Percentiles rank a stretch among this genome's conserved stretches.
These are phyloP conservation scores for Diversispora eburnea DNA, from an alignment of 192 early-diverging fungal genomes.

Conservation along the genomic window DNA sequence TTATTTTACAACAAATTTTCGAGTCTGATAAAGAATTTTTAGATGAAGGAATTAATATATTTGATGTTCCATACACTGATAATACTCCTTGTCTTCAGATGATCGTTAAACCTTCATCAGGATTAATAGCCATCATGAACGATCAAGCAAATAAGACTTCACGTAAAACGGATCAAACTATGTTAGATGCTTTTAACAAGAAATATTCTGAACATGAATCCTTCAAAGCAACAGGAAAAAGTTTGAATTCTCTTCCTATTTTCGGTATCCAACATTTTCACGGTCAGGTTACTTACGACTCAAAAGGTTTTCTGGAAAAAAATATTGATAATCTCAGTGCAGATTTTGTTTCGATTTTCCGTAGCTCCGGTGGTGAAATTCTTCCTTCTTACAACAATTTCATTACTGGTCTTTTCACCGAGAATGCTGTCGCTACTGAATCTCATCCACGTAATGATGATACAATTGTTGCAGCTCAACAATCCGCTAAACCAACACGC, in stretches of 20 bases:
- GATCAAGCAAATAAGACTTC: slow-evolving; percentile 53
- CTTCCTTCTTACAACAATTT: slow-evolving; percentile 67
- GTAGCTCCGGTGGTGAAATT: slow-evolving; percentile 58
- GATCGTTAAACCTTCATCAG: slow-evolving; percentile 55
- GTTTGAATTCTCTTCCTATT: slow-evolving; percentile 40
- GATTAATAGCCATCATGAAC: slow-evolving; percentile 76
- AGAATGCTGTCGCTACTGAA: slow-evolving; percentile 68
- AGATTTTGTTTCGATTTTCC: slow-evolving; percentile 84
- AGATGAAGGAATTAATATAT: slow-evolving; percentile 55
- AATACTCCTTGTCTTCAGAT: slow-evolving; percentile 69
- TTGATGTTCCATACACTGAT: slow-evolving; percentile 54
- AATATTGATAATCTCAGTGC: slow-evolving; percentile 76
- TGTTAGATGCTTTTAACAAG: slow-evolving; percentile 55
- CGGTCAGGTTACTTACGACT: slow-evolving; percentile 61
- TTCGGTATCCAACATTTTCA: slow-evolving; percentile 86
- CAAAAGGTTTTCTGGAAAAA: slow-evolving; percentile 66
- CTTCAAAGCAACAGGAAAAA: slow-evolving; percentile 39
- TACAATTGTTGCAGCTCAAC: slow-evolving; percentile 77
- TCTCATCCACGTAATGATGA: slow-evolving; percentile 77
- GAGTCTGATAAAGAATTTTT: slow-evolving; percentile 62
- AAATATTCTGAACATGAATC: slow-evolving; percentile 49
- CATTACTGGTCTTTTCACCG: slow-evolving; percentile 71
- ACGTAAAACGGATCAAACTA: slow-evolving; percentile 44
- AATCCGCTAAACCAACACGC: slow-evolving; percentile 64
- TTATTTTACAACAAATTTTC: slow-evolving; percentile 66